A percentile compares a stretch with the other conserved stretches of the same genome.
Evolutionary conservation across 352 stramenopile species (phyloP).

Genomic region (Thalassiosira hispida): DNA sequence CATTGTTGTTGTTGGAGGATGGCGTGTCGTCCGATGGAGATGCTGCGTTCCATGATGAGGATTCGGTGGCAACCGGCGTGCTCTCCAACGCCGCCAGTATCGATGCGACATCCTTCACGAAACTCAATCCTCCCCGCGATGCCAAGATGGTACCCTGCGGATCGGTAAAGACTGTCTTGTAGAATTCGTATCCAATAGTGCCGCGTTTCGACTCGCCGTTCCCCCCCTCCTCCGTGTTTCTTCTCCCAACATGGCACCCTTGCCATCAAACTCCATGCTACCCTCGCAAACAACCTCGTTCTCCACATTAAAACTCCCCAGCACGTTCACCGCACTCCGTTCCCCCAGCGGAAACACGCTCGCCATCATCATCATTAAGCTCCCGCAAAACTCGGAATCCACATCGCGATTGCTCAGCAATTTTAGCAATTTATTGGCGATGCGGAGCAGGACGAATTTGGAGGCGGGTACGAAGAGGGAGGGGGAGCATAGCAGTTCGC

Average conservation of each 20-base stretch:
- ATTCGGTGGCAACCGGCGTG: slow-evolving; percentile 15
- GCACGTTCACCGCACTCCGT: slow-evolving; percentile 70
- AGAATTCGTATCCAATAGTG: slow-evolving; percentile 63
- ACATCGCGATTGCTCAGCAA: slow-evolving; percentile 29
- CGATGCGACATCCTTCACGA: slow-evolving; percentile 59
- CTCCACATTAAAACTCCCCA: slow-evolving; percentile 69
- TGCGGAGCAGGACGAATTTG: slow-evolving; percentile 55
- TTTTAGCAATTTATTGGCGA: slow-evolving; percentile 69
- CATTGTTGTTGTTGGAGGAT: neutral
- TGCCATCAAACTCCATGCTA: slow-evolving; percentile 51
- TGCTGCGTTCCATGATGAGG: too few relatives aligned
- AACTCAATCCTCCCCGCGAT: slow-evolving; percentile 24
- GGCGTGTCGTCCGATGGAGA: neutral
- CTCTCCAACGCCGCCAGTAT: slow-evolving; percentile 71
- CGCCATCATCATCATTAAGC: slow-evolving; percentile 60
- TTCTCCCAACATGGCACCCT: slow-evolving; percentile 27
- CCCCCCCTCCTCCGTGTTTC: slow-evolving; percentile 8
- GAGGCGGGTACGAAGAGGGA: slow-evolving; percentile 30
- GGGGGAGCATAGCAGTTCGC: slow-evolving; percentile 45
- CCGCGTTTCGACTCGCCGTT: neutral
- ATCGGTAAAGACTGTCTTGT: slow-evolving; percentile 75
- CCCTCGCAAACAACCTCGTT: slow-evolving; percentile 47
- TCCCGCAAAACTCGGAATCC: slow-evolving; percentile 61
- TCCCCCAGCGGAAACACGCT: slow-evolving; percentile 74
- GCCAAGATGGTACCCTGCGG: slow-evolving; percentile 54